Conservation (phyloP, 352 stramenopile genomes). For the Phytophthora uliginosa region DNA sequence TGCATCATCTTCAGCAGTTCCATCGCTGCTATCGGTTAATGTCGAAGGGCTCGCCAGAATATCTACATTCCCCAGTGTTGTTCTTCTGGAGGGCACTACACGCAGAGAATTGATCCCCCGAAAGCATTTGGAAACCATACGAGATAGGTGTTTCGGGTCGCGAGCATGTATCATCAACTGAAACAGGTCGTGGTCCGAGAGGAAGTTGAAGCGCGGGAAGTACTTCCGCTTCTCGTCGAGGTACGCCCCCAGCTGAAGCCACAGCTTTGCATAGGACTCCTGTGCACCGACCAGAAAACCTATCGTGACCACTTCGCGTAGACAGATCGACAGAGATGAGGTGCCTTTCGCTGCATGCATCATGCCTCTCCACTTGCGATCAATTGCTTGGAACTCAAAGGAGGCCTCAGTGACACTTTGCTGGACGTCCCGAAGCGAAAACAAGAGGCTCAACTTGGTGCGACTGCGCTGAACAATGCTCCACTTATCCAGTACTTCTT, state of each 20-base stretch:
- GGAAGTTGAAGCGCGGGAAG: constrained; percentile 72
- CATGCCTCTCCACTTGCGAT: constrained; percentile 79
- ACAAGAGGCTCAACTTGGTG: constrained; percentile 56
- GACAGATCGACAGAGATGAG: constrained; percentile 59
- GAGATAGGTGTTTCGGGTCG: constrained; percentile 38
- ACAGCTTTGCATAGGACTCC: constrained; percentile 62
- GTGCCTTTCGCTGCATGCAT: constrained; percentile 66
- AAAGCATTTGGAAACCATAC: constrained; percentile 67
- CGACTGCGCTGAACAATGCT: constrained; percentile 60
- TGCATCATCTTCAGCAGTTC: not conserved
- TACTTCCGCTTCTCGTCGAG: constrained; percentile 66
- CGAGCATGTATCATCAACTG: constrained; percentile 62
- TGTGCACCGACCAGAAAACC: constrained; percentile 57
- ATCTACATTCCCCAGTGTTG: constrained; percentile 5
- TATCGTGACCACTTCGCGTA: constrained; percentile 68
- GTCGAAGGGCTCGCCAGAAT: not conserved
- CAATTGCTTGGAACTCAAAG: constrained; percentile 69
- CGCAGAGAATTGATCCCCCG: constrained; percentile 47
- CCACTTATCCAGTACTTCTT: constrained; percentile 74
- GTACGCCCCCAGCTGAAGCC: constrained; percentile 62
- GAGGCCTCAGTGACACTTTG: constrained; percentile 62
- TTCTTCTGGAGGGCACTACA: constrained; percentile 23
- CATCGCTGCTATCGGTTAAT: not conserved
- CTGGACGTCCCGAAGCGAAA: constrained; percentile 63
- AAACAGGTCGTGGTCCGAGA: constrained; percentile 73